Percentiles rank a stretch among this genome's conserved stretches.
Conservation (phyloP, 2,329 filamentous ascomycete species). For the Magnaporthiopsis incrustans region DNA sequence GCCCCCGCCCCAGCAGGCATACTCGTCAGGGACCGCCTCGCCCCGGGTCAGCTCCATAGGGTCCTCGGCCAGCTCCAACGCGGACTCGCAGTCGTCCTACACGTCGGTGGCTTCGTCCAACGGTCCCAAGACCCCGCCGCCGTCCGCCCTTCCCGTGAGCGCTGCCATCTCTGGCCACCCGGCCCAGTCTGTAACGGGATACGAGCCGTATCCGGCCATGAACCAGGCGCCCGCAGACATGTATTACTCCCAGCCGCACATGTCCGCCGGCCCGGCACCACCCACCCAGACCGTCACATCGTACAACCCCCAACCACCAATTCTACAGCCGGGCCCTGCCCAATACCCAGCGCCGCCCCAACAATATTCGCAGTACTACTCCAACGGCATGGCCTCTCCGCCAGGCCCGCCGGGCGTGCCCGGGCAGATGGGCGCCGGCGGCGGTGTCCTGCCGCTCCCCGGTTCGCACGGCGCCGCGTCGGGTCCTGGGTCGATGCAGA, state of each 20-base stretch:
- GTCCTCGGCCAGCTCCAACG: conserved; percentile 42
- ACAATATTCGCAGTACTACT: conserved; percentile 76
- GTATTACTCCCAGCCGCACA: conserved; percentile 72
- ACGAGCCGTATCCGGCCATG: conserved; percentile 55
- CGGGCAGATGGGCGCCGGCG: conserved; percentile 54
- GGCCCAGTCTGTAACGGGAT: conserved; percentile 28
- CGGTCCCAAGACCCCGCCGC: conserved; percentile 67
- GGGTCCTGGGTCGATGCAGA: conserved; percentile 35
- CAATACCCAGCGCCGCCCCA: conserved; percentile 55
- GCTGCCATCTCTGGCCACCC: conserved; percentile 31
- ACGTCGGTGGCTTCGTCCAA: conserved; percentile 48
- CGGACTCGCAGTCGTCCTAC: conserved; percentile 46
- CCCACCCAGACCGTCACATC: conserved; percentile 71
- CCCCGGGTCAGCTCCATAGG: conserved; percentile 71
- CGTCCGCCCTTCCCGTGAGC: conserved; percentile 54
- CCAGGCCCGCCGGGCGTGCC: conserved; percentile 60
- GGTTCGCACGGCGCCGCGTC: conserved; percentile 38
- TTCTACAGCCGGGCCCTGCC: conserved; percentile 63
- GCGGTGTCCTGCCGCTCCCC: conserved; percentile 65
- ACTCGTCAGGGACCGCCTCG: conserved; percentile 64
- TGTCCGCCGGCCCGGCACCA: conserved; percentile 69
- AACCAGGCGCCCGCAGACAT: conserved; percentile 76
- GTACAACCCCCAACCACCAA: conserved; percentile 63
- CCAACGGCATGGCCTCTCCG: conserved; percentile 75
- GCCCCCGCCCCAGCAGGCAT: conserved; percentile 60